phyloP scores from a whole-genome alignment of 495 filamentous ascomycete species.

The Penicillium mononematosum region DNA sequence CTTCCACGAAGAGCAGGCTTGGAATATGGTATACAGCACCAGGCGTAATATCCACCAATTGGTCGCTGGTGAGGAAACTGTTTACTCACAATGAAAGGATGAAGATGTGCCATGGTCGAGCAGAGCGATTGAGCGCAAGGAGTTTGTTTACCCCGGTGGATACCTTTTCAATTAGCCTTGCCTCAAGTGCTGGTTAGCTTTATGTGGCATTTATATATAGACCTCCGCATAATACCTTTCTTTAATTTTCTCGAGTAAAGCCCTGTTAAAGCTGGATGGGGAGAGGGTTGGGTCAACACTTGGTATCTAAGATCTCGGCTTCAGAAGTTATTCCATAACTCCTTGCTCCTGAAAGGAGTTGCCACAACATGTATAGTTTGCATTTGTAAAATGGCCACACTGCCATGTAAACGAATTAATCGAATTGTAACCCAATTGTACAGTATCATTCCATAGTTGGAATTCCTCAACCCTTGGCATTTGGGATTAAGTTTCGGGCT shows the following conservation, averaged over 20 bases:
- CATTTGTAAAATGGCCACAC: neutral
- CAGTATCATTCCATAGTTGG: slow-evolving; percentile 2
- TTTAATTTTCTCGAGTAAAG: neutral
- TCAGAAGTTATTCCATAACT: too few species aligned
- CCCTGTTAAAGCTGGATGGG: neutral
- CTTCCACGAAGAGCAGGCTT: slow-evolving; percentile 22
- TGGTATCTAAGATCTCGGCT: neutral
- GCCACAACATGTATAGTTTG: neutral
- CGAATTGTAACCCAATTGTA: neutral
- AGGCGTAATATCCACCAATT: slow-evolving; percentile 30
- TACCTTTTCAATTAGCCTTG: slow-evolving; percentile 18
- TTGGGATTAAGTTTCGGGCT: neutral
- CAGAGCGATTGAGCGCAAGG: slow-evolving; percentile 18
- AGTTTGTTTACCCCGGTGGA: slow-evolving; percentile 29
- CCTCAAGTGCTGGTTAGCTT: neutral
- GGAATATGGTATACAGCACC: slow-evolving; percentile 32
- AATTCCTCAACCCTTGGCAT: slow-evolving; percentile 8
- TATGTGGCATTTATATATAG: neutral
- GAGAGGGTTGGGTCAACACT: neutral
- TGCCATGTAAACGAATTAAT: neutral
- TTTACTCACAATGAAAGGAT: slow-evolving; percentile 26
- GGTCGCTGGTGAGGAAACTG: slow-evolving; percentile 22
- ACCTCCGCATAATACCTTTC: neutral
- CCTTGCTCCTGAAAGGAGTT: slow-evolving; percentile 2
- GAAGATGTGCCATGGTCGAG: slow-evolving; percentile 25